Conservation (phyloP, 345 rosid genomes). For the Populus simonii region DNA sequence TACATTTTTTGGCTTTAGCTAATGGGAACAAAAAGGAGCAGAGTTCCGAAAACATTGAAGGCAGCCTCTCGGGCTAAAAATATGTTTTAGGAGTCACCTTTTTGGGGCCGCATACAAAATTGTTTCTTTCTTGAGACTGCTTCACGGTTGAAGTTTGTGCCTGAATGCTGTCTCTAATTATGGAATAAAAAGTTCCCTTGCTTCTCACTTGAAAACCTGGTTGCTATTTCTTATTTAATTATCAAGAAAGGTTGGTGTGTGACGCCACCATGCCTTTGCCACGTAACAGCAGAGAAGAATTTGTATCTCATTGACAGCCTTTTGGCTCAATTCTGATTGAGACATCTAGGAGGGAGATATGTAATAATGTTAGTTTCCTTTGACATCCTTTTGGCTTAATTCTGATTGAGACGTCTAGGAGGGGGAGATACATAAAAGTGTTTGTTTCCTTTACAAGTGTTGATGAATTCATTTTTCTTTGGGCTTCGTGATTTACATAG, state of each 20-base stretch:
- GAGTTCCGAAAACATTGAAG: background rate
- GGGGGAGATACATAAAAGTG: background rate
- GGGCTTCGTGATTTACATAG: background rate
- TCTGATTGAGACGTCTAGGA: background rate
- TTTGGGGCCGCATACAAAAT: background rate
- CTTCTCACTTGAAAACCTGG: background rate
- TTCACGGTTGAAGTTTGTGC: background rate
- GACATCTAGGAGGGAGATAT: background rate
- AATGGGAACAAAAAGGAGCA: background rate
- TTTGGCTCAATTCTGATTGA: background rate
- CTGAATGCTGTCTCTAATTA: background rate
- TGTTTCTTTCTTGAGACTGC: background rate
- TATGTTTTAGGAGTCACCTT: background rate
- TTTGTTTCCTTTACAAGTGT: background rate
- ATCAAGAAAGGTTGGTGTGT: background rate
- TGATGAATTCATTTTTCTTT: background rate
- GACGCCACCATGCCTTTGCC: background rate
- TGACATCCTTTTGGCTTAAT: background rate
- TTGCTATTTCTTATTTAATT: background rate
- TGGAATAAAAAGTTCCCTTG: background rate
- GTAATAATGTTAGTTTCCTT: background rate
- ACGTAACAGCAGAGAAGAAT: background rate
- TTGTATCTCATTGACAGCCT: background rate
- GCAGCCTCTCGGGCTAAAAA: background rate
- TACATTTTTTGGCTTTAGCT: background rate